Evolutionary conservation across 2,329 filamentous ascomycete genomes (phyloP), one percentile per base, ranked within the genome.

Genomic region (Nothophoma quercina): DNA sequence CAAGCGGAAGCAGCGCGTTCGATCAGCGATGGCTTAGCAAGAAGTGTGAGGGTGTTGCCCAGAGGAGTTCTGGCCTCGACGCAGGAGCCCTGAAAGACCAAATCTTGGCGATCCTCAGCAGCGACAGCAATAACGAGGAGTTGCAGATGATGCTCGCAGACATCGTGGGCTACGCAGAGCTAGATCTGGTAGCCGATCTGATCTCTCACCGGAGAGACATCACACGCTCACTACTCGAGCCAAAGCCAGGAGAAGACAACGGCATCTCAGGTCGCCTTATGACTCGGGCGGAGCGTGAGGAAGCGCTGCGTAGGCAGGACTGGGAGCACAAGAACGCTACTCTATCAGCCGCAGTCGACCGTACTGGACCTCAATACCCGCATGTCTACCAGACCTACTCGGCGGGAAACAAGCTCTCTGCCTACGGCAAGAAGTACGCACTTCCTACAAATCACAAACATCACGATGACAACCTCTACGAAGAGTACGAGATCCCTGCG

Each of bases 171-270:
- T 98, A 93, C 66, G 92, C 95, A 64, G 91, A 98, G 68, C 80
- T 99, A 15, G 93, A 99, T 60, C 87, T 99, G 65, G 88, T 98
- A 45, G 93, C 93, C 57, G 91, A 97, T 58, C 79, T 98, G n/a
- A 88, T 98, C 44, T 83, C 86, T 2, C 87, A 93, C 70, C 85
- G 92, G 44, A 78, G 83, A 43, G 84, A 90, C 36, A 85, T 98
- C 35, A 74, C 45, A 5, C 63, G 65, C 16, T 66, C 72, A 5
- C 46, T 70, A 21, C 65, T 62, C 55, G 68, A 63, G 39, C 56
- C 58, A 7, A 47, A 51, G 19, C 36, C 69, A 40, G 71, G 68
- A 7, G 69, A 72, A 49, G 77, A 76, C 46, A 75, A 83, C 58
- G 79, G 79, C 1, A 67, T 81, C 32, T 69, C 80, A 63, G 71